Conservation (phyloP, 1,284 basidiomycete species). For the Ustilago cynodontis region DNA sequence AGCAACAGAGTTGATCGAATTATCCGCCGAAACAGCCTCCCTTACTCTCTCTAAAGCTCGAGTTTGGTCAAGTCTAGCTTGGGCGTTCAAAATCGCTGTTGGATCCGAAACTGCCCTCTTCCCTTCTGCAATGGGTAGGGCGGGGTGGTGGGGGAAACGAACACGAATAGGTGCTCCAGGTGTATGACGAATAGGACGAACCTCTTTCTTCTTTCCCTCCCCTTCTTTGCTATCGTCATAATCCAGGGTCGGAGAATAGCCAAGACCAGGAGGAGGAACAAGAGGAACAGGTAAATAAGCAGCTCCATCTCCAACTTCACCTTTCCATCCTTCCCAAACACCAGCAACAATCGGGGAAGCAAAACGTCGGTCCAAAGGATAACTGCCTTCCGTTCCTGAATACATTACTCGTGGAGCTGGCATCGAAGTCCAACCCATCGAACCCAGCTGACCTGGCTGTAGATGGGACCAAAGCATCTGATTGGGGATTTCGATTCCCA, state of each 20-base stretch:
- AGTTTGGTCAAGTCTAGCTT: conserved; percentile 17
- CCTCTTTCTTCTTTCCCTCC: not conserved
- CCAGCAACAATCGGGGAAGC: not conserved
- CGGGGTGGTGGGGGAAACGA: conserved; percentile 12
- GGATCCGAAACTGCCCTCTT: conserved; percentile 38
- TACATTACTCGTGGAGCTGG: conserved; percentile 4
- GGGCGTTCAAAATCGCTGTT: conserved; percentile 19
- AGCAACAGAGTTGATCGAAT: conserved; percentile 21
- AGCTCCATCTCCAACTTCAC: not conserved
- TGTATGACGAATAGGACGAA: not conserved
- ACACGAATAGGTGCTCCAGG: conserved; percentile 2
- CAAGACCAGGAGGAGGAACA: conserved; percentile 12
- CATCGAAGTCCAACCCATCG: conserved; percentile 8
- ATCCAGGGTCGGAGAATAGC: not conserved
- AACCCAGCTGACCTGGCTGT: not conserved
- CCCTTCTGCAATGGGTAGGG: not conserved
- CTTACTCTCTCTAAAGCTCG: conserved; percentile 15
- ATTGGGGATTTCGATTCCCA: conserved; percentile 17
- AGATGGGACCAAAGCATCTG: conserved; percentile 9
- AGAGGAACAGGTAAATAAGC: conserved; percentile 18
- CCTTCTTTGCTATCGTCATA: not conserved
- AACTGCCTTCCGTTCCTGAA: conserved; percentile 13
- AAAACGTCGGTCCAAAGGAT: conserved; percentile 4
- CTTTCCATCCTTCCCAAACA: conserved; percentile 7
- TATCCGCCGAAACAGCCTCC: conserved; percentile 37